These are phyloP conservation scores for Coffea eugenioides DNA, from an alignment of 257 asterid species.

Conservation along the genomic window DNA sequence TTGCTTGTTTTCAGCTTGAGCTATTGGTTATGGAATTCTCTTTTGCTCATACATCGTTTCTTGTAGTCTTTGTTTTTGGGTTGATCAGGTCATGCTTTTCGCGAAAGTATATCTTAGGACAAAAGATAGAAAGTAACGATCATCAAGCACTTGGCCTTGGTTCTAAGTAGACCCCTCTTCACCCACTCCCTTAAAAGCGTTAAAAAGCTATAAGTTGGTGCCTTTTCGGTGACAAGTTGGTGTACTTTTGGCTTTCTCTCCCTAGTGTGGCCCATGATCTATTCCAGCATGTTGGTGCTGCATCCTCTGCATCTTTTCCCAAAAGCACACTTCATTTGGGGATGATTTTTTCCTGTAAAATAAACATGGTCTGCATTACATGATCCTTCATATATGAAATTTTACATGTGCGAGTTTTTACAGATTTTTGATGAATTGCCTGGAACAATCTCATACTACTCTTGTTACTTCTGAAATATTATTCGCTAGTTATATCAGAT, in stretches of 20 bases:
- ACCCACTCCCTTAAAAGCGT: neutral
- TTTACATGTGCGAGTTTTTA: neutral
- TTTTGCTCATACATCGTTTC: neutral
- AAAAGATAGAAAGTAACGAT: neutral
- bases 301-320: neutral
- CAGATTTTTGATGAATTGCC: neutral
- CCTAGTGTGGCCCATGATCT: neutral
- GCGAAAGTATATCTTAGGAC: neutral
- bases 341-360: neutral
- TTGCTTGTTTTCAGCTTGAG: neutral
- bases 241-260: neutral
- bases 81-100: neutral
- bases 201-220: neutral
- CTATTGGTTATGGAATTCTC: neutral
- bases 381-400: neutral
- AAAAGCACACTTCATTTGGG: neutral
- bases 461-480: neutral
- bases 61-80: neutral
- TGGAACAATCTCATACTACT: neutral
- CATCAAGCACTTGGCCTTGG: neutral
- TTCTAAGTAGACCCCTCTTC: neutral
- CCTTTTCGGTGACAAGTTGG: neutral
- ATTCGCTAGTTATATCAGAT: neutral
- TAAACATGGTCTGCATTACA: neutral
- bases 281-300: neutral